Conservation (phyloP, 495 filamentous ascomycete species). For the Letharia columbiana region DNA sequence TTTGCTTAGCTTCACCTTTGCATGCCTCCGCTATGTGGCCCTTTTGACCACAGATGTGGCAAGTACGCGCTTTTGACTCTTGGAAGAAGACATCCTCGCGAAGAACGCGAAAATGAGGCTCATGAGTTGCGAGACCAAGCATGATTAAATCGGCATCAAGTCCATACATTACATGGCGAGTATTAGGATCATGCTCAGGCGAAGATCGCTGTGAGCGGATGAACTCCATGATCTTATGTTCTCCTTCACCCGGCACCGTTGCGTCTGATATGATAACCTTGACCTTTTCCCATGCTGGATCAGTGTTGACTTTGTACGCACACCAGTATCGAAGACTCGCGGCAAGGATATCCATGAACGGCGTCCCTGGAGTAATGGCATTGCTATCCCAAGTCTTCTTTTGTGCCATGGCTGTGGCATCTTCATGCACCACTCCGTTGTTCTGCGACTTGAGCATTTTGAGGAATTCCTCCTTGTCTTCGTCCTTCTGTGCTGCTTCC, state of each 20-base stretch:
- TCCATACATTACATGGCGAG: slow-evolving; percentile 90
- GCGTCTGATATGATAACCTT: slow-evolving; percentile 99
- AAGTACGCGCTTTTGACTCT: slow-evolving; percentile 69
- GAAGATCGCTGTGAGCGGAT: slow-evolving; percentile 85
- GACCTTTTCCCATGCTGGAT: slow-evolving; percentile 90
- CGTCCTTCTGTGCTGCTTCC: slow-evolving; percentile 89
- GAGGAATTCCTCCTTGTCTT: slow-evolving; percentile 76
- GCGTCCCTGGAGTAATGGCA: slow-evolving; percentile 93
- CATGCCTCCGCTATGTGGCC: slow-evolving; percentile 83
- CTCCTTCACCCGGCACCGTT: slow-evolving; percentile 93
- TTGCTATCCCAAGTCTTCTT: slow-evolving; percentile 98
- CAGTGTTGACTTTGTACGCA: slow-evolving; percentile 92
- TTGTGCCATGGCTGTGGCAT: slow-evolving; percentile 52
- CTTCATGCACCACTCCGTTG: slow-evolving; percentile 50
- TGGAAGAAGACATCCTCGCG: slow-evolving; percentile 96
- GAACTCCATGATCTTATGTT: slow-evolving; percentile 99
- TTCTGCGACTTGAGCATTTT: slow-evolving; percentile 71
- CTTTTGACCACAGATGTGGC: slow-evolving; percentile 79
- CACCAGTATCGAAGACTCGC: slow-evolving; percentile 91
- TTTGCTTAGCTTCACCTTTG: slow-evolving; percentile 72
- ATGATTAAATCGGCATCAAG: slow-evolving; percentile 98
- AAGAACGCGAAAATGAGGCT: slow-evolving; percentile 93
- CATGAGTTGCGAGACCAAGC: slow-evolving; percentile 93
- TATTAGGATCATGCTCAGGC: slow-evolving; percentile 91
- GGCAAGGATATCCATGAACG: slow-evolving; percentile 96